phyloP scores from a whole-genome alignment of 1,284 basidiomycete genomes.

The Crucibulum parvulum region DNA sequence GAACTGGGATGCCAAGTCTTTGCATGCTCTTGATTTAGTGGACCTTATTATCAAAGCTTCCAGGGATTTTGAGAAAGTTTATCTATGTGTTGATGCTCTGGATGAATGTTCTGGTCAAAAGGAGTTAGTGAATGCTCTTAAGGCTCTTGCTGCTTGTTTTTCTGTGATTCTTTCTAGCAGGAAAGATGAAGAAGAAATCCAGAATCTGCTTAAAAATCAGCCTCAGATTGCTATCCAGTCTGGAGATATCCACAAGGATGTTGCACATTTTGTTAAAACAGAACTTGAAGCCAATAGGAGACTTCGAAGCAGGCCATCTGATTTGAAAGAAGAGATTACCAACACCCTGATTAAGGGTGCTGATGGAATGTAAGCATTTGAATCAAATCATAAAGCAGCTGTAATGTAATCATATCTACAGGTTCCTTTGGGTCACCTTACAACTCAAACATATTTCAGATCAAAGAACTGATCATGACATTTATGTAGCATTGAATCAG shows the following conservation, averaged over 20 bases:
- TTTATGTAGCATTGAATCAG: neutral
- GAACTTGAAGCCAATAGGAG: neutral
- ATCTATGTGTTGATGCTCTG: neutral
- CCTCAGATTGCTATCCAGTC: neutral
- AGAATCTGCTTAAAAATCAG: neutral
- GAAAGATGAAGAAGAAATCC: neutral
- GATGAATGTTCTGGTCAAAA: neutral
- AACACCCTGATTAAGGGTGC: neutral
- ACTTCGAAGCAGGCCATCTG: neutral
- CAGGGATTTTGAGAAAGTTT: neutral
- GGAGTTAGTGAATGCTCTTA: neutral
- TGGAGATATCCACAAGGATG: neutral
- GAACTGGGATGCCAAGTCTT: neutral
- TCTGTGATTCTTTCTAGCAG: neutral
- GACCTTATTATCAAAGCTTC: neutral
- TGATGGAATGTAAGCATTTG: neutral
- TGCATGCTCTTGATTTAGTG: neutral
- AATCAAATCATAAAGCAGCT: neutral
- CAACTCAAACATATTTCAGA: neutral
- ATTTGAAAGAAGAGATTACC: neutral
- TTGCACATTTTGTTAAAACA: neutral
- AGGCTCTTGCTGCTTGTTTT: neutral
- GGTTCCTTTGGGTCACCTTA: neutral
- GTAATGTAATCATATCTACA: neutral
- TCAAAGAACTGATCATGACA: neutral